These are phyloP conservation scores for Crithidia expoeki DNA, from an alignment of 208 protist species.

Conservation along the genomic window DNA sequence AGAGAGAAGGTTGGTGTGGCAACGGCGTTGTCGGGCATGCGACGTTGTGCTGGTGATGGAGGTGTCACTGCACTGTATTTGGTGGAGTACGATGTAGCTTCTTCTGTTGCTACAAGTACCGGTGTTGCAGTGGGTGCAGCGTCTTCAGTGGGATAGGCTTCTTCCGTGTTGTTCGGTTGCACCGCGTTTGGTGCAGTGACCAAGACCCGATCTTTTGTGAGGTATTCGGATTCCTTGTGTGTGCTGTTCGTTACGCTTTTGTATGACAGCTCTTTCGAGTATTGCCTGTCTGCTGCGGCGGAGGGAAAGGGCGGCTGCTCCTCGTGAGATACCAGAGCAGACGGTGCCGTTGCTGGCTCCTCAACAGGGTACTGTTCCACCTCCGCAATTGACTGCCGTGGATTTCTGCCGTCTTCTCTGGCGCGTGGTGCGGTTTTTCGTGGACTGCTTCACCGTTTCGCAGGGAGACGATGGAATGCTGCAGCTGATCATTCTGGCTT, in stretches of 20 bases:
- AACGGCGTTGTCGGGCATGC: neutral
- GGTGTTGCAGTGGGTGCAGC: too few species aligned
- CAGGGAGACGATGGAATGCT: conserved; percentile 16
- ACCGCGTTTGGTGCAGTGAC: neutral
- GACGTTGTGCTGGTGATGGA: neutral
- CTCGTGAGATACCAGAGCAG: neutral
- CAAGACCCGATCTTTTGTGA: neutral
- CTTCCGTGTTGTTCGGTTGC: too few species aligned
- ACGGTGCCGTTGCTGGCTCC: neutral
- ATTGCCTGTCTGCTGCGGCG: neutral
- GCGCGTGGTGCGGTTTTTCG: neutral
- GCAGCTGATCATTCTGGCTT: conserved; percentile 2
- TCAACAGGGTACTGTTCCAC: neutral
- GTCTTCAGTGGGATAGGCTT: too few species aligned
- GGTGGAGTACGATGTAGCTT: neutral
- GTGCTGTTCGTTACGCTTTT: neutral
- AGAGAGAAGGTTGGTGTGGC: too few species aligned
- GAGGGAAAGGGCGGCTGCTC: neutral
- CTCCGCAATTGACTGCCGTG: neutral
- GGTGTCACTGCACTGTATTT: neutral
- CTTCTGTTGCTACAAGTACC: too few species aligned
- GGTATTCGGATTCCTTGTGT: neutral
- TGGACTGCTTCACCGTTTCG: neutral
- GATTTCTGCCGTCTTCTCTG: neutral
- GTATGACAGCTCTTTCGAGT: neutral